Evolutionary conservation across 768 basidiomycete genomes (phyloP), one percentile per base, ranked within the genome.

Genomic region (Trametes meyenii): DNA sequence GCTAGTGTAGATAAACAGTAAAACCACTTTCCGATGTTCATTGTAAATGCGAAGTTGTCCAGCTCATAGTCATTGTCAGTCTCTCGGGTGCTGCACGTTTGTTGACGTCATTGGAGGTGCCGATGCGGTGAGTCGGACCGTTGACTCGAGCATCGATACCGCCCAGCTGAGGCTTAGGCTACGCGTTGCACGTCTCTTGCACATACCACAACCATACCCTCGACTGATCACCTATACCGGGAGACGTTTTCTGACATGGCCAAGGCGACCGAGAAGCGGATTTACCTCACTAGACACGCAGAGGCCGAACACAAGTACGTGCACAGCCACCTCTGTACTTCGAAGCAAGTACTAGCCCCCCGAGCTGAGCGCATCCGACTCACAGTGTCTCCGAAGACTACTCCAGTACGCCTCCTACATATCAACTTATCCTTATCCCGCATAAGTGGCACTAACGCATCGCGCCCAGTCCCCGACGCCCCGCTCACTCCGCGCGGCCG

Each of bases 241-340:
- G 1, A 52, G 38, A 52, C n/a, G 10, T 3, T 36, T 10, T 19
- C 36, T 1, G 11, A 12, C 26, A 60, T 60, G 59, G 26, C 43
- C 45, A 60, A 60, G 39, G 68, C 71, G 11, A 69, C 71, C 1
- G 60, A 68, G 55, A 72, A 72, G 56, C 67, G 64, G 49, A 69
- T 72, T 40, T 72, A 66, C 62, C 62, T 72, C 49, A 70, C 69
- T 23, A 66, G 71, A 16, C 71, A 72, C 60, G 69, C 71, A 0
- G 67, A 72, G 54, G 71, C 71, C 2, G 71, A 72, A 50, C 71
- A 72, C 65, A 72, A 72, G 71, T 72, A 19, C 35, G 71, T 55
- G 6, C 13, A 11, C 39, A 14, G 42, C 35, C 13, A 43, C 2
- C n/a, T n/a, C n/a, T 43, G 33, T 14, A 23, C 39, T n/a, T 35